Conservation (phyloP, 495 filamentous ascomycete genomes). For the Copromyces sp. region DNA sequence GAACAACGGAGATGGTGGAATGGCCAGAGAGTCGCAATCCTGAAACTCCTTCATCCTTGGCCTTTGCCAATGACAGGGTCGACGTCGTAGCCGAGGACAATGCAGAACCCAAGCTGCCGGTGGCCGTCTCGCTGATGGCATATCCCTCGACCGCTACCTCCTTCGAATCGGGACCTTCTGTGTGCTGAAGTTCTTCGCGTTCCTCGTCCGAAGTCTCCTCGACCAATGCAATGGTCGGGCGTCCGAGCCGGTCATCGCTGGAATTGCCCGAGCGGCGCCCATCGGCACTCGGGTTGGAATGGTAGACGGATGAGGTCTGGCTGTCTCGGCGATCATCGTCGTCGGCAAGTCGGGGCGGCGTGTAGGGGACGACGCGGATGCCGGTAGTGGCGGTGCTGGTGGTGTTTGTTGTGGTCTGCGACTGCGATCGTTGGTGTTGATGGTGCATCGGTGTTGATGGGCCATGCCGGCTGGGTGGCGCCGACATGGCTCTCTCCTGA, state of each 20-base stretch:
- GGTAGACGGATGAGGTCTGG: constrained; percentile 21
- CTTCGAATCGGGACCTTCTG: not conserved
- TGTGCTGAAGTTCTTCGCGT: not conserved
- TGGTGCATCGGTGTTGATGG: constrained; percentile 41
- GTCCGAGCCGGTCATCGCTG: constrained; percentile 7
- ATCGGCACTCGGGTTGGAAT: constrained; percentile 1
- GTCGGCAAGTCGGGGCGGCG: constrained; percentile 32
- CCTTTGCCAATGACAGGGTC: constrained; percentile 29
- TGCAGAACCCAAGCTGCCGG: constrained; percentile 23
- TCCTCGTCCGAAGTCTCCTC: not conserved
- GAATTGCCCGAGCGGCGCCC: constrained; percentile 14
- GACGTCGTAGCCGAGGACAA: constrained; percentile 26
- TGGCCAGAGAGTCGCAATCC: constrained; percentile 32
- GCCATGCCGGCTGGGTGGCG: constrained; percentile 24
- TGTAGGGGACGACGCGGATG: constrained; percentile 45
- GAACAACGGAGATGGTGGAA: constrained; percentile 19
- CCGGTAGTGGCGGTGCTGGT: constrained; percentile 7
- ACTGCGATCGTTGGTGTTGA: constrained; percentile 45
- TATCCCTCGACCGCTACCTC: constrained; percentile 11
- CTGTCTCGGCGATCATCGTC: constrained; percentile 23
- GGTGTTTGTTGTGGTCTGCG: constrained; percentile 38
- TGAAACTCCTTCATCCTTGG: constrained; percentile 35
- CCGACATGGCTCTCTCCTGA: constrained; percentile 25
- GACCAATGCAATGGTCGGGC: not conserved
- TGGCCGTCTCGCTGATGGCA: constrained; percentile 5